Evolutionary conservation across 768 basidiomycete species (phyloP).

Genomic region (Hypholoma fasciculare): DNA sequence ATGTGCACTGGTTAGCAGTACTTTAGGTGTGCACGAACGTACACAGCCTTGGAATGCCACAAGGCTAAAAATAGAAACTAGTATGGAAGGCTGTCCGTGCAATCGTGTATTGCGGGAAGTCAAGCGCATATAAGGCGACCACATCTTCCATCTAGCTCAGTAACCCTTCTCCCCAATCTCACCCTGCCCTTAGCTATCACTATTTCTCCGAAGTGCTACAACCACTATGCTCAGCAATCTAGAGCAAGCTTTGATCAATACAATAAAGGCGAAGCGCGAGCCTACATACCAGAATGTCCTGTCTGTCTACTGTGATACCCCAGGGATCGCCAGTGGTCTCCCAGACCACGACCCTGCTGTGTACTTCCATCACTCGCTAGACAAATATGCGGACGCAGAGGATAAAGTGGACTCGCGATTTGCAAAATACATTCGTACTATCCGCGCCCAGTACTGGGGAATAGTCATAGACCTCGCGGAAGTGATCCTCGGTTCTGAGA

Average conservation of each 20-base stretch:
- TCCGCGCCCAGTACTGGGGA: slow-evolving; percentile 3
- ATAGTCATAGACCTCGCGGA: slow-evolving; percentile 1
- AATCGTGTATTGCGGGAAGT: too few species aligned
- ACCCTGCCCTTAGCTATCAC: too few species aligned
- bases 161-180: too few species aligned
- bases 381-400: slow-evolving; percentile 2
- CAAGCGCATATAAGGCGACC: too few species aligned
- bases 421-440: slow-evolving; percentile 1
- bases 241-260: slow-evolving; percentile 1
- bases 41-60: too few species aligned
- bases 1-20: too few species aligned
- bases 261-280: not conserved
- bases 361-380: slow-evolving; percentile 1
- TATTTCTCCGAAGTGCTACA: too few species aligned
- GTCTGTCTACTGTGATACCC: not conserved
- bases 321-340: slow-evolving; percentile 2
- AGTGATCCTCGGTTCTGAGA: not conserved
- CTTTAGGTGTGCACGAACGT: too few species aligned
- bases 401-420: not conserved
- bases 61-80: too few species aligned
- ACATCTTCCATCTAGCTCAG: too few species aligned
- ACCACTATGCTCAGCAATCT: not conserved
- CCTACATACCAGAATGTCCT: slow-evolving; percentile 2
- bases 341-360: slow-evolving; percentile 4
- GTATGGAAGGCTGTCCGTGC: too few species aligned